Evolutionary conservation across 2,329 filamentous ascomycete genomes (phyloP).

Genomic region (Sporothrix variecibatus): DNA sequence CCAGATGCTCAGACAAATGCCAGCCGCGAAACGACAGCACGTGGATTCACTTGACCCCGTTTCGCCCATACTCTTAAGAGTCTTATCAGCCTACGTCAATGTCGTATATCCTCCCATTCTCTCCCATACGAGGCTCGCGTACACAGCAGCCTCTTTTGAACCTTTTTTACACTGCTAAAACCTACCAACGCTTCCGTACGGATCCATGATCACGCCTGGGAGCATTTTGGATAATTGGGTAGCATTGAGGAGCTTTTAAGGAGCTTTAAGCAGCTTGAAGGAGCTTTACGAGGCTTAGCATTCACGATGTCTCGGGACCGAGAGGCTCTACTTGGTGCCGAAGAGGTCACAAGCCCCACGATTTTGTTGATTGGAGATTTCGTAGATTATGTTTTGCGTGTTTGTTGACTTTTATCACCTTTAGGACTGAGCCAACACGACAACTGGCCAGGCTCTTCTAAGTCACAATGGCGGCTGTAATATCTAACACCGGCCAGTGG

Average conservation of each 20-base stretch:
- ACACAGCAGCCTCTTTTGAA: too few relatives aligned
- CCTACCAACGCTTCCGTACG: too few relatives aligned
- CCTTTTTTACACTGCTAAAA: too few relatives aligned
- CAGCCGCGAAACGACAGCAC: not conserved
- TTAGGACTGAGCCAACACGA: not conserved
- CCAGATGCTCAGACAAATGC: not conserved
- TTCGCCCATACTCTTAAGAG: not conserved
- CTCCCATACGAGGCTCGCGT: not conserved
- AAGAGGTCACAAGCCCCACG: not conserved
- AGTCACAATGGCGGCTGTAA: not conserved
- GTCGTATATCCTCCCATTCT: not conserved
- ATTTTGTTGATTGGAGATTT: not conserved
- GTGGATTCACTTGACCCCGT: not conserved
- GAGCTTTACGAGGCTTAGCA: not conserved
- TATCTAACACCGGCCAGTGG: not conserved
- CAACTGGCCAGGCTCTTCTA: not conserved
- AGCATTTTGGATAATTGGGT: too few relatives aligned
- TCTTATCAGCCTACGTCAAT: not conserved
- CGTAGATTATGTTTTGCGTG: not conserved
- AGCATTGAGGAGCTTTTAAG: not conserved
- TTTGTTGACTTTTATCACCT: not conserved
- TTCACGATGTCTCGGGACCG: not conserved
- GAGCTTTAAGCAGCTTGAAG: not conserved
- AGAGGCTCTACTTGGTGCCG: not conserved
- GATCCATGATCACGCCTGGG: not conserved